Percentiles rank a stretch among this genome's conserved stretches.
phyloP scores from a whole-genome alignment of 2,329 filamentous ascomycete species.

The Botrytis tulipae region DNA sequence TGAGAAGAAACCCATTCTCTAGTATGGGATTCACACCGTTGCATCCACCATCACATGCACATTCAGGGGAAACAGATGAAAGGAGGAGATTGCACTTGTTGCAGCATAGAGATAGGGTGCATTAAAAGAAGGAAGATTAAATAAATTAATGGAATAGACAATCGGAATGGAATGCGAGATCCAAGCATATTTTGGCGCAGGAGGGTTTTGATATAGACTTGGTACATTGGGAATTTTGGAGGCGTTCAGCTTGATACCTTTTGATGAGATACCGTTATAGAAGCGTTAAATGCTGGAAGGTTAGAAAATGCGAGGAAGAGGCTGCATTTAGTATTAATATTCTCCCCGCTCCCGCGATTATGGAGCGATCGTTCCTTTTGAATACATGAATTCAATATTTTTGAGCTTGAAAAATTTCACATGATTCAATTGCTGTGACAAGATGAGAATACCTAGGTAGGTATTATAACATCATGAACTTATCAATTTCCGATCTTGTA shows the following conservation, averaged over 20 bases:
- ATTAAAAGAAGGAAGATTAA: slow-evolving; percentile 18
- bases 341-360: background rate
- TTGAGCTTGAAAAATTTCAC: background rate
- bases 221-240: background rate
- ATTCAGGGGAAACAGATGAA: slow-evolving; percentile 31
- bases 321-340: background rate
- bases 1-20: slow-evolving; percentile 27
- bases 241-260: slow-evolving; percentile 13
- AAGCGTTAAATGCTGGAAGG: background rate
- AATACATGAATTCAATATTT: background rate
- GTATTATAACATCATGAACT: background rate
- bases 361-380: background rate
- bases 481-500: background rate
- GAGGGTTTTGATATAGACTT: background rate
- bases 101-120: slow-evolving; percentile 31
- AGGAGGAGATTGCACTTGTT: slow-evolving; percentile 34
- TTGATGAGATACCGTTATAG: slow-evolving; percentile 9
- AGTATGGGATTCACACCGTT: slow-evolving; percentile 36
- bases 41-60: slow-evolving; percentile 27
- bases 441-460: background rate
- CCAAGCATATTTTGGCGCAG: slow-evolving; percentile 1
- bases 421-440: background rate
- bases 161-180: background rate
- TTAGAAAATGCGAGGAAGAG: background rate
- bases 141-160: background rate